Evolutionary conservation across 2,329 filamentous ascomycete genomes (phyloP).

Genomic region (Phoma sp.): DNA sequence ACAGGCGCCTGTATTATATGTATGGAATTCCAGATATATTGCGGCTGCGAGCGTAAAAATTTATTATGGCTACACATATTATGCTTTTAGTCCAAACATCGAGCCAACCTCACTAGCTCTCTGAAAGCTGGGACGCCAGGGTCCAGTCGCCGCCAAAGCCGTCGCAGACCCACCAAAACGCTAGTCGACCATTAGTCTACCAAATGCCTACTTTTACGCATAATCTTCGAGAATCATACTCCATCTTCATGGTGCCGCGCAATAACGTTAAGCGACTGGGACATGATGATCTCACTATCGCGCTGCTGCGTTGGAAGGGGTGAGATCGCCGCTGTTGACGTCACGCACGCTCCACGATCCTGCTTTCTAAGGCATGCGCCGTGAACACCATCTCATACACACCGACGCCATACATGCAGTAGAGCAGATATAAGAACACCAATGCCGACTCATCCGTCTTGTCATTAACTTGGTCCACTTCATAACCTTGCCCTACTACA

Average conservation of each 20-base stretch:
- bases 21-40: background rate
- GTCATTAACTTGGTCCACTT: conserved; percentile 8
- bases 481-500: background rate
- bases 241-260: background rate
- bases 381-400: background rate
- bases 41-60: background rate
- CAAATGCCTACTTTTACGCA: background rate
- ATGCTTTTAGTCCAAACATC: background rate
- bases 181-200: conserved; percentile 2
- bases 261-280: background rate
- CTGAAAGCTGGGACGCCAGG: conserved; percentile 17
- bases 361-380: conserved; percentile 13
- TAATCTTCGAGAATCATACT: background rate
- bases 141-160: conserved; percentile 10
- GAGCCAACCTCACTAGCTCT: conserved; percentile 29
- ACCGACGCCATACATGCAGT: background rate
- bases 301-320: conserved; percentile 8
- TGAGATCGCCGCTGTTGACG: conserved; percentile 23
- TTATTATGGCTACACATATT: background rate
- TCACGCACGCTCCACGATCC: conserved; percentile 20
- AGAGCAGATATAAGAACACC: conserved; percentile 13
- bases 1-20: background rate
- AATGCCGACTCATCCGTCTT: conserved; percentile 7
- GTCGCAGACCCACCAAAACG: conserved; percentile 22
- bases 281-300: conserved; percentile 23